Conservation (phyloP, 2,329 filamentous ascomycete genomes). For the Xylaria sp. region DNA sequence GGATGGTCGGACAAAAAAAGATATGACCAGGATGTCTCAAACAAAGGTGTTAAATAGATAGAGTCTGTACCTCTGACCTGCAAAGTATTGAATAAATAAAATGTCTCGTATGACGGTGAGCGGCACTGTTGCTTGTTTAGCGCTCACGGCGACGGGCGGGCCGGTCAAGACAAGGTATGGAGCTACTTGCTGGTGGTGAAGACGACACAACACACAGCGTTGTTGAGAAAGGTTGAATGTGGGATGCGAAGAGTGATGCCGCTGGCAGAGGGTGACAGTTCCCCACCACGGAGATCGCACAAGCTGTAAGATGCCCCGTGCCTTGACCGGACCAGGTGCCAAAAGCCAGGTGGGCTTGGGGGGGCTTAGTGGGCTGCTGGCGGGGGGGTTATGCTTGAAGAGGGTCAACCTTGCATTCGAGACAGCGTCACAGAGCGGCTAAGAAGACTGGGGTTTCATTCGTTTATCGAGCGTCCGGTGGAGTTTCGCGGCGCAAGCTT, state of each 20-base stretch:
- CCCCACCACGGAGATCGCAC: slow-evolving; percentile 53
- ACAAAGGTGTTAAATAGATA: slow-evolving; percentile 54
- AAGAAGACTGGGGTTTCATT: slow-evolving; percentile 54
- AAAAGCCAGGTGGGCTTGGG: slow-evolving; percentile 24
- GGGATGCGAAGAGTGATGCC: slow-evolving; percentile 50
- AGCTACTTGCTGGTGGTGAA: slow-evolving; percentile 45
- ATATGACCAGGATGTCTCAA: slow-evolving; percentile 46
- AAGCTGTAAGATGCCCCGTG: slow-evolving; percentile 53
- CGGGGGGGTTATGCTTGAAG: slow-evolving; percentile 38
- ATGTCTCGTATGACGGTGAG: slow-evolving; percentile 55
- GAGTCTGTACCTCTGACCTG: slow-evolving; percentile 50
- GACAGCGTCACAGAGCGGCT: slow-evolving; percentile 51
- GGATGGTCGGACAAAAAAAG: slow-evolving; percentile 43
- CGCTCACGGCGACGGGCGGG: slow-evolving; percentile 47
- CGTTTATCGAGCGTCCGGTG: slow-evolving; percentile 47
- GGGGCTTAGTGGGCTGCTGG: slow-evolving; percentile 29
- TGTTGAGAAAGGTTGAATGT: slow-evolving; percentile 39
- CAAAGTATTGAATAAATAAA: slow-evolving; percentile 50
- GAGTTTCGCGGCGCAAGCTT: slow-evolving; percentile 44
- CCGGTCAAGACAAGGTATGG: slow-evolving; percentile 46
- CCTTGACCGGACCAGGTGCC: slow-evolving; percentile 47
- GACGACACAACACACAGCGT: slow-evolving; percentile 36
- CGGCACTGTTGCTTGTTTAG: slow-evolving; percentile 45
- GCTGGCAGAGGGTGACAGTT: slow-evolving; percentile 50
- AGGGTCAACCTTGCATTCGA: slow-evolving; percentile 53